Evolutionary conservation across 139 green algal species (phyloP).

Genomic region (Chlorella sorokiniana): DNA sequence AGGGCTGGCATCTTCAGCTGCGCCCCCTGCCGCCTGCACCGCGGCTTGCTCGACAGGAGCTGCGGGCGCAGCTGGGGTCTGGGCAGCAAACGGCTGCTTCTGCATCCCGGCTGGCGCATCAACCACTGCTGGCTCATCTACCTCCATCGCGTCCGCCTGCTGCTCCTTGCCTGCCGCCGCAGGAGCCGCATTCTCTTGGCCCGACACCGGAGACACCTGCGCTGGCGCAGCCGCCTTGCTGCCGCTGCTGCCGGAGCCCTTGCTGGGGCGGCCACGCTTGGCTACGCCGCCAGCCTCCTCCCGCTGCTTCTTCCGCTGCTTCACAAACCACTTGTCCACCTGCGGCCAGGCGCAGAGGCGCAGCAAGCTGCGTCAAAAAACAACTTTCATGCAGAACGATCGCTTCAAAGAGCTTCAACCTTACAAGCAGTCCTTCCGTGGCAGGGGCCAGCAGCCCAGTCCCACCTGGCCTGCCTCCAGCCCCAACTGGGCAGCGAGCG

Average conservation of each 20-base stretch:
- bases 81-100: neutral
- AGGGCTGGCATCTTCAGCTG: neutral
- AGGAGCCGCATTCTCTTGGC: neutral
- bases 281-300: slow-evolving; percentile 7
- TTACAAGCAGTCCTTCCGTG: neutral
- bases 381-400: no score
- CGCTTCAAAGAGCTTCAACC: neutral
- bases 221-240: neutral
- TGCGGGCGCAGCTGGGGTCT: neutral
- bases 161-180: neutral
- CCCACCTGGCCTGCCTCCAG: no score
- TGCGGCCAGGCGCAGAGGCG: neutral
- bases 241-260: slow-evolving; percentile 6
- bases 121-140: neutral
- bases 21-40: neutral
- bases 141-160: neutral
- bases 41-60: neutral
- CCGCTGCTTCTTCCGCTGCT: slow-evolving; percentile 30
- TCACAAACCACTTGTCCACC: slow-evolving; percentile 52
- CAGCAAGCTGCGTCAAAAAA: neutral
- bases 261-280: slow-evolving; percentile 26
- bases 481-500: no score
- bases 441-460: no score
- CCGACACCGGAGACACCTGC: neutral
- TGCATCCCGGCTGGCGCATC: neutral